Conservation (phyloP, 768 basidiomycete species). For the Tremella yokohamensis region DNA sequence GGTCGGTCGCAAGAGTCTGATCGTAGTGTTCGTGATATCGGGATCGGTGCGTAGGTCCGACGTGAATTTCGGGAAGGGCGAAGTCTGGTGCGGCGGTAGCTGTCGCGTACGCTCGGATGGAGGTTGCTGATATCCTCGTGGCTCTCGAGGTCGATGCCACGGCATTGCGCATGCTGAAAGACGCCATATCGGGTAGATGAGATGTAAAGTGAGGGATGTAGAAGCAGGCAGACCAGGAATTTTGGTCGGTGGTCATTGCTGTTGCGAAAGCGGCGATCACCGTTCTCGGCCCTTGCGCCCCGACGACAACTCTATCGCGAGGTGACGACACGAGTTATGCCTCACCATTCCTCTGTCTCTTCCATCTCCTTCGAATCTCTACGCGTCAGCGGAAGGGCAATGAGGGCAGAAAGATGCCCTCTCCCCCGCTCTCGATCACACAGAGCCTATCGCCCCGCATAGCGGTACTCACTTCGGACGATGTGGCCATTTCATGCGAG, state of each 20-base stretch:
- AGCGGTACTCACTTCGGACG: constrained; percentile 45
- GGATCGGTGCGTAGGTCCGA: constrained; percentile 54
- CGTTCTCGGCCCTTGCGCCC: background rate
- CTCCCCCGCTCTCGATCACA: constrained; percentile 44
- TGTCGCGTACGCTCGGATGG: constrained; percentile 1
- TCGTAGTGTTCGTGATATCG: constrained; percentile 82
- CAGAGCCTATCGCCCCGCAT: constrained; percentile 48
- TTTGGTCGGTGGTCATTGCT: too few species aligned
- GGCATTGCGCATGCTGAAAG: constrained; percentile 1
- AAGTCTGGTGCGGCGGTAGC: constrained; percentile 15
- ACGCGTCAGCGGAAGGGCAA: background rate
- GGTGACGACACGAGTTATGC: constrained; percentile 3
- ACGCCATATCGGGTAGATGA: too few species aligned
- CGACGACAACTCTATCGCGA: too few species aligned
- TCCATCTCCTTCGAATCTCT: background rate
- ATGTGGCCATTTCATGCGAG: constrained; percentile 44
- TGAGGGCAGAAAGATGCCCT: constrained; percentile 35
- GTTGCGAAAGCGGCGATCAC: constrained; percentile 2
- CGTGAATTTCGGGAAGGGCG: constrained; percentile 42
- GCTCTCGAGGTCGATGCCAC: background rate
- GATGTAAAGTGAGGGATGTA: too few species aligned
- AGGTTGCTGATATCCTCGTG: background rate
- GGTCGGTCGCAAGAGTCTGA: constrained; percentile 73
- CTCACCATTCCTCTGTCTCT: background rate
- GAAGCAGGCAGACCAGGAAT: too few species aligned